A percentile compares a stretch with the other conserved stretches of the same genome.
Evolutionary conservation across 495 filamentous ascomycete genomes (phyloP).

Genomic region (Penicillium chermesinum): DNA sequence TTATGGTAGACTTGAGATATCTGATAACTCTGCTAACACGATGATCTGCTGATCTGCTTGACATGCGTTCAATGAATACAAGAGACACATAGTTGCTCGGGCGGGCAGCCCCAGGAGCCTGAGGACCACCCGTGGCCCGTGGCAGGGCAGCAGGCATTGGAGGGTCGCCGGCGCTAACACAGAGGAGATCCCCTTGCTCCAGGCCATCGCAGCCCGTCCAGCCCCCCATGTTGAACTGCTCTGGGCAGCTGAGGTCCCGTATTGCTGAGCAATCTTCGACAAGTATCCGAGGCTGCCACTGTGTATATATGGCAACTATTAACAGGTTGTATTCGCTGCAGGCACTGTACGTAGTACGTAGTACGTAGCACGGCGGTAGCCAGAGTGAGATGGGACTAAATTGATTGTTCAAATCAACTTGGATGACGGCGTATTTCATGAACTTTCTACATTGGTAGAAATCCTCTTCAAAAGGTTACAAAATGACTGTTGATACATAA

Average conservation of each 20-base stretch:
- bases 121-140: constrained; percentile 4
- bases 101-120: background rate
- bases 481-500: no score
- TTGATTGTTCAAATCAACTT: no score
- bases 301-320: no score
- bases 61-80: constrained; percentile 9
- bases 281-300: constrained; percentile 2
- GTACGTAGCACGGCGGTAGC: no score
- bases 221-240: background rate
- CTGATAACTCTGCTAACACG: constrained; percentile 4
- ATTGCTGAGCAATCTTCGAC: background rate
- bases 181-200: background rate
- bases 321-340: no score
- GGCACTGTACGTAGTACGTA: no score
- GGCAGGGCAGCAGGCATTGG: constrained; percentile 2
- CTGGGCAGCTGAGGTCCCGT: background rate
- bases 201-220: constrained; percentile 3
- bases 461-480: no score
- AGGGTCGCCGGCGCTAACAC: background rate
- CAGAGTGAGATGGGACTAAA: no score
- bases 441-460: no score
- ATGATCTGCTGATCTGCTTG: background rate
- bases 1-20: no score
- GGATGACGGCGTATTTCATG: no score
- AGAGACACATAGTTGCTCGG: constrained; percentile 3